These are phyloP conservation scores for Fusarium buxicola DNA, from an alignment of 2,329 filamentous ascomycete species.

Conservation along the genomic window DNA sequence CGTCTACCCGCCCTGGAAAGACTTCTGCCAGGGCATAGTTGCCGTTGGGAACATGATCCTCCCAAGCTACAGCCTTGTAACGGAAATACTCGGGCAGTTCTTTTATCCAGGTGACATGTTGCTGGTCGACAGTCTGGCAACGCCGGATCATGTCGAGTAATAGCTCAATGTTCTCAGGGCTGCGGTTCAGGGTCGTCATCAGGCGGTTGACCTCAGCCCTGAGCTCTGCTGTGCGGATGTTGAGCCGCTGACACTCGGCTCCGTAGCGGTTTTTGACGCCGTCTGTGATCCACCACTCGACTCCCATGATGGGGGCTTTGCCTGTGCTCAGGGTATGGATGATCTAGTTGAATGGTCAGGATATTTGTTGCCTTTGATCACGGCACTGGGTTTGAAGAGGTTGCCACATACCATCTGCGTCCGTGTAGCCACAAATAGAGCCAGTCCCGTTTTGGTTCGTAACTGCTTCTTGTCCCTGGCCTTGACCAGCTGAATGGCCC, in stretches of 20 bases:
- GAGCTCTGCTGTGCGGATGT: conserved; percentile 66
- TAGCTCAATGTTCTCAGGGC: conserved; percentile 61
- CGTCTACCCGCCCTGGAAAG: conserved; percentile 70
- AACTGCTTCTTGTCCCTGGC: conserved; percentile 67
- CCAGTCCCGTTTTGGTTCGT: conserved; percentile 62
- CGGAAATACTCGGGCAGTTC: conserved; percentile 62
- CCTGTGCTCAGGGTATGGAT: conserved; percentile 67
- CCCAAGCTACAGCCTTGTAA: conserved; percentile 67
- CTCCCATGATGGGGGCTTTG: conserved; percentile 63
- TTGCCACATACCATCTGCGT: conserved; percentile 65
- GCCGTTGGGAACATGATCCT: conserved; percentile 63
- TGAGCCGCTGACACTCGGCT: conserved; percentile 62
- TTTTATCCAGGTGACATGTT: conserved; percentile 63
- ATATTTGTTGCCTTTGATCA: not conserved
- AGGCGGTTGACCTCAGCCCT: conserved; percentile 64
- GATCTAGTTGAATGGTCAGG: conserved; percentile 54
- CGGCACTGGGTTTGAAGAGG: not conserved
- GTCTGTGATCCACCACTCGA: conserved; percentile 70
- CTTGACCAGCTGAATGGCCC: conserved; percentile 71
- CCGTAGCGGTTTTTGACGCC: conserved; percentile 62
- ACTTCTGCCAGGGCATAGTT: conserved; percentile 66
- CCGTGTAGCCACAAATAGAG: conserved; percentile 69
- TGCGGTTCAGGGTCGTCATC: conserved; percentile 59
- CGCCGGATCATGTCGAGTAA: conserved; percentile 64
- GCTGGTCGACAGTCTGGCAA: conserved; percentile 64